Conservation (phyloP, 176 grass and related monocot species). For the Eremochloa ophiuroides region DNA sequence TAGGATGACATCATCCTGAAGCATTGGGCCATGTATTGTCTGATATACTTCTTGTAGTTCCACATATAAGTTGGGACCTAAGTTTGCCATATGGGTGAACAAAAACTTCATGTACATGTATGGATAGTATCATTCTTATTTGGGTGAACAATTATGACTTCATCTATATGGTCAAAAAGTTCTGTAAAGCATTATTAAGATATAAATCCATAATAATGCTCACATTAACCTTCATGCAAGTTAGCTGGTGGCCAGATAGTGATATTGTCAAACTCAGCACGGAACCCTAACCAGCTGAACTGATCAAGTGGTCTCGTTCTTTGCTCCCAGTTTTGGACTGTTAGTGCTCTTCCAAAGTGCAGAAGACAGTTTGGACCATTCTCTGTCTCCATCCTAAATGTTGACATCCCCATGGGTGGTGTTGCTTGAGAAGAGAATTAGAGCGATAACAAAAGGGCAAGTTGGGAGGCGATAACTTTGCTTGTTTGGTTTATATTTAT, state of each 20-base stretch:
- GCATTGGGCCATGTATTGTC: neutral
- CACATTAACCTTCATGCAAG: neutral
- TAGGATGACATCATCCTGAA: neutral
- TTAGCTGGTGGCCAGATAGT: too few species aligned
- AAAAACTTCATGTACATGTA: neutral
- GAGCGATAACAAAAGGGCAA: neutral
- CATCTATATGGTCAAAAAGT: neutral
- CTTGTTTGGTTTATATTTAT: slow-evolving; percentile 2
- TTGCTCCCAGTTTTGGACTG: neutral
- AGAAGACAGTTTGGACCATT: neutral
- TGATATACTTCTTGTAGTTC: neutral
- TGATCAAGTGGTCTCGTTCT: neutral
- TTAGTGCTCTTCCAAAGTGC: neutral
- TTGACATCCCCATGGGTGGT: neutral
- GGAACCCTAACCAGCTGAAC: neutral
- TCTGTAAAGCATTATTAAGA: neutral
- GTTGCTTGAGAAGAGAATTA: too few species aligned
- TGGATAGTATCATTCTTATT: neutral
- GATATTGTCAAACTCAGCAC: neutral
- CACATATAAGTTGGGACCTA: neutral
- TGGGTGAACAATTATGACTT: neutral
- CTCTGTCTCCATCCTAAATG: neutral
- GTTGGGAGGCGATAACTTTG: neutral
- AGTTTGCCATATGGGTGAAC: neutral
- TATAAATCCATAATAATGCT: neutral